phyloP scores from a whole-genome alignment of 148 eudicot species.

The Talinum fruticosum region DNA sequence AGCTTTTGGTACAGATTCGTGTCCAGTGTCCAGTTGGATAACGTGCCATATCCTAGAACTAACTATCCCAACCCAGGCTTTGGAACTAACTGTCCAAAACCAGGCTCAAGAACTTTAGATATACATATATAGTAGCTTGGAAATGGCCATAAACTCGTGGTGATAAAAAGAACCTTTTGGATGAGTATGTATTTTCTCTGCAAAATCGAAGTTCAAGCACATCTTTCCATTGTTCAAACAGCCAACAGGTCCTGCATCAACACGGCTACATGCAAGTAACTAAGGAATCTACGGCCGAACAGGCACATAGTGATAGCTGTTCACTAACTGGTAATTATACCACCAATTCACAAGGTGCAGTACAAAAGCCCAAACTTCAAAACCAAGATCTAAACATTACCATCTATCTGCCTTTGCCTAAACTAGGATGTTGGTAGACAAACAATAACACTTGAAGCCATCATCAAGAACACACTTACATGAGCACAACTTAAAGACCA shows the following conservation, averaged over 20 bases:
- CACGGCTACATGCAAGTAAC: slow-evolving; percentile 13
- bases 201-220: slow-evolving; percentile 11
- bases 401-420: slow-evolving; percentile 34
- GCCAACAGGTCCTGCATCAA: slow-evolving; percentile 25
- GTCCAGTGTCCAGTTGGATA: background rate
- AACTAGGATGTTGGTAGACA: slow-evolving; percentile 29
- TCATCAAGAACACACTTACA: slow-evolving; percentile 32
- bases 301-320: slow-evolving; percentile 22
- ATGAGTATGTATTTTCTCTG: slow-evolving; percentile 1
- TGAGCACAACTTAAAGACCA: slow-evolving; percentile 20
- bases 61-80: too few relatives aligned
- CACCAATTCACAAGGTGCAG: slow-evolving; percentile 23
- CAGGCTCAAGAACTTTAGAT: too few relatives aligned
- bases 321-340: slow-evolving; percentile 25
- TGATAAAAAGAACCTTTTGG: slow-evolving; percentile 5
- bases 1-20: too few relatives aligned
- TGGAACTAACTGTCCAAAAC: too few relatives aligned
- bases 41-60: too few relatives aligned
- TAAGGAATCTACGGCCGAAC: slow-evolving; percentile 27
- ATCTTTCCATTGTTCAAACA: slow-evolving; percentile 16
- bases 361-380: slow-evolving; percentile 37
- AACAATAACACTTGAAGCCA: slow-evolving; percentile 31
- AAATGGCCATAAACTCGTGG: too few relatives aligned
- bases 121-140: too few relatives aligned
- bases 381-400: slow-evolving; percentile 31